Evolutionary conservation across 2,329 filamentous ascomycete species (phyloP).

Genomic region (Colletotrichum musae): DNA sequence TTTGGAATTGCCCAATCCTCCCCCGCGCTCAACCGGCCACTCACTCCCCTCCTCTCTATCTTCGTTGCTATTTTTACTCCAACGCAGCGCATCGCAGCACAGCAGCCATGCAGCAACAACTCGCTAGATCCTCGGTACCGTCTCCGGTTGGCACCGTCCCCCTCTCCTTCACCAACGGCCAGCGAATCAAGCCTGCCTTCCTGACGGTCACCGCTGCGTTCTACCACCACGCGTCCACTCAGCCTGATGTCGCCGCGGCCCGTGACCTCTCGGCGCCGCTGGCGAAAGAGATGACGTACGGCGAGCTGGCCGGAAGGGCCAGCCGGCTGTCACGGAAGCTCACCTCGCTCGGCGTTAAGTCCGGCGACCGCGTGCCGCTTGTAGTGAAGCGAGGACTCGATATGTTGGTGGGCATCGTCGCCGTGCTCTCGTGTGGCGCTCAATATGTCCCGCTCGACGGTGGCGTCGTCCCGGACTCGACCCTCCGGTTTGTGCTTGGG

Average conservation of each 20-base stretch:
- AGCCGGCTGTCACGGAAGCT: slow-evolving; percentile 60
- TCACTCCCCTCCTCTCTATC: not conserved
- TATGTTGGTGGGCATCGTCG: slow-evolving; percentile 71
- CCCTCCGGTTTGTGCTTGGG: slow-evolving; percentile 63
- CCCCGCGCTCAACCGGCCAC: slow-evolving; percentile 2
- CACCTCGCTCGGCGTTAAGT: slow-evolving; percentile 54
- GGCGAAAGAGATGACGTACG: slow-evolving; percentile 56
- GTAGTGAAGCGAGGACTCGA: slow-evolving; percentile 68
- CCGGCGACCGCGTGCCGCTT: slow-evolving; percentile 64
- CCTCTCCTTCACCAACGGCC: slow-evolving; percentile 28
- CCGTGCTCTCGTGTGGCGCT: slow-evolving; percentile 69
- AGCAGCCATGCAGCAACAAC: slow-evolving; percentile 29
- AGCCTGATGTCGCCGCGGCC: slow-evolving; percentile 56
- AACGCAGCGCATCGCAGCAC: slow-evolving; percentile 15
- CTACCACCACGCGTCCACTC: slow-evolving; percentile 48
- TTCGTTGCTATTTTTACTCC: slow-evolving; percentile 35
- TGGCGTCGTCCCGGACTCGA: slow-evolving; percentile 64
- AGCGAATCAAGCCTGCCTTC: slow-evolving; percentile 25
- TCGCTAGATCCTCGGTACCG: slow-evolving; percentile 14
- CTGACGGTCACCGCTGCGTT: slow-evolving; percentile 41
- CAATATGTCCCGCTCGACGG: slow-evolving; percentile 74
- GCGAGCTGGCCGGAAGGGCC: slow-evolving; percentile 57
- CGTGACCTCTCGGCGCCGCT: slow-evolving; percentile 50
- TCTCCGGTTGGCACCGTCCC: slow-evolving; percentile 32
- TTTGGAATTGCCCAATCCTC: slow-evolving; percentile 28